Base-by-base conservation (phyloP, 108 stramenopile genomes). In the Pseudonitzschia multistriata region DNA sequence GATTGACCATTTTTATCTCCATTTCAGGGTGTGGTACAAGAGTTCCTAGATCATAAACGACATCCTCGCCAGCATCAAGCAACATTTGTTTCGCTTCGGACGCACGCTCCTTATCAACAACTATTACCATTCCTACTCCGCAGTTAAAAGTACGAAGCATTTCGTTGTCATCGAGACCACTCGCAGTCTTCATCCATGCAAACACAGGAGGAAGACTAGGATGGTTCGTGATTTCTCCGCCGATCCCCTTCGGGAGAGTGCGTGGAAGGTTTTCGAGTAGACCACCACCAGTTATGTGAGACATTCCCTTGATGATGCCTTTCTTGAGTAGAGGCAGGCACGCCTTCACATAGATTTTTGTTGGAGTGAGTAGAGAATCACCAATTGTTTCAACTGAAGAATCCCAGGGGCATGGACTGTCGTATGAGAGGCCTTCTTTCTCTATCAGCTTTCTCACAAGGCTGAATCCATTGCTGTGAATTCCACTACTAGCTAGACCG, bases 381-480 rank as follows among this genome's bases (percentile, higher is more conserved):
- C 90, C 98, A 59, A 98, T 79, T 3, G 90, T 87, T 66, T 59
- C 79, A 45, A 70, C 72, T 60, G 63, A 76, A 21, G 79, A 56
- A 66, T 90, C 91, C 92, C 97, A 98, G 1, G 97, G 97, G 63
- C 93, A 96, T 13, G 87, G 75, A 48, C 90, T 92, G 8, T 79
- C 79, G 78, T 88, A 97, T 19, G 68, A 66, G 47, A 97, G 83
- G 19, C 95, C 95, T 53, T 89, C 92, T 69, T 88, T 92, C 49
- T 89, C 93, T 36, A 95, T 70, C 10, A 94, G 72, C 72, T 94
- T 97, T 47, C 98, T 78, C 7, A 99, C 98, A 63, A 99, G 82
- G 68, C 93, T 95, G 87, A 97, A 99, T 17, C 98, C 97, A 81
- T 99, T 99, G 79, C 95, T 96, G 82, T 99, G 98, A n/a, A 97